Base-by-base conservation (phyloP, 164 flowering plant species). In the Warburgia ugandensis region DNA sequence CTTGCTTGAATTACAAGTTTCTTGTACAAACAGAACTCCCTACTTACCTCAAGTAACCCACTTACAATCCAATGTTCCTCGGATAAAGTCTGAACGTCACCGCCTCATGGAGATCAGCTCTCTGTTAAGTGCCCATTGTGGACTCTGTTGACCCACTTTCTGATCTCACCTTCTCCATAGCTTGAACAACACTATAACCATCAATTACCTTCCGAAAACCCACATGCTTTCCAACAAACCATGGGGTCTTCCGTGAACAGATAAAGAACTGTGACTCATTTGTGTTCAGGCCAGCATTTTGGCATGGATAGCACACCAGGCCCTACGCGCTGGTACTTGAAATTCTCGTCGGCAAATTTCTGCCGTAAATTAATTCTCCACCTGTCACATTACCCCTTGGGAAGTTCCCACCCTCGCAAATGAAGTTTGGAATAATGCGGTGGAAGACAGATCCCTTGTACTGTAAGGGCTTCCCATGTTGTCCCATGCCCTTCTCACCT, bases 341-440 rank as follows among this genome's bases (percentile, higher is more conserved):
- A 86, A 64, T 81, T 83, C 70, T 86, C 92, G 54, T 84, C 96
- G 0, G 50, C 76, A 61, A 86, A 86, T 21, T 73, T 81, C 31
- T 2, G 0, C 1, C 92, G 28, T 81, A 83, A 7, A 86, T 81
- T 0, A 92, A 86, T 58, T 83, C 87, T 17, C 87, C 89, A 30
- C 92, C 86, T 2, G 82, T 84, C n/a, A 92, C 92, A 53, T 81
- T 77, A 0, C 92, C 85, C 53, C 62, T 67, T 0, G 92, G 81
- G 75, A 86, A 81, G 68, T 86, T 89, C 44, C 95, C 95, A 50
- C 92, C 92, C 55, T 83, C 89, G 39, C 89, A 81, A 92, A 83
- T 81, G 75, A 81, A 83, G 29, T 29, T 53, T 0, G 91, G 95
- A 30, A 86, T 86, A 10, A 86, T 78, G 12, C 91, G 81, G 66